phyloP scores from a whole-genome alignment of 2,329 filamentous ascomycete species.

The Ascochyta koolunga region DNA sequence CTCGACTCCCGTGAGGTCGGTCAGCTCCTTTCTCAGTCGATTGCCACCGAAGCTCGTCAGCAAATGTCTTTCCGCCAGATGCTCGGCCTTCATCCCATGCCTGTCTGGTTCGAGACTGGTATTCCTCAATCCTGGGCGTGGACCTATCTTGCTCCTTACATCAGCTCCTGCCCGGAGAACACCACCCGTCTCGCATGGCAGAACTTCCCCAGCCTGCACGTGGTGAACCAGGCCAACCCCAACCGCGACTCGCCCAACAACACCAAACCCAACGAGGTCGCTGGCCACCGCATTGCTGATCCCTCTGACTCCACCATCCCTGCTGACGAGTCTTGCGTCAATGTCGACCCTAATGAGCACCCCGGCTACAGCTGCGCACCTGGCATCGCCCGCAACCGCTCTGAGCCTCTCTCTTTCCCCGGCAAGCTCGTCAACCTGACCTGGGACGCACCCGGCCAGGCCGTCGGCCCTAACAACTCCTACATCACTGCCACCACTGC shows the following conservation, averaged over 20 bases:
- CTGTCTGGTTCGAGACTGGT: slow-evolving; percentile 79
- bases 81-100: slow-evolving; percentile 78
- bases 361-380: slow-evolving; percentile 66
- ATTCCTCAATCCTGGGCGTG: slow-evolving; percentile 86
- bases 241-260: slow-evolving; percentile 69
- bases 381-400: slow-evolving; percentile 71
- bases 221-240: slow-evolving; percentile 79
- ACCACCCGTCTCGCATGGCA: slow-evolving; percentile 81
- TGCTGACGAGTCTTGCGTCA: slow-evolving; percentile 61
- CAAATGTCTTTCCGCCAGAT: slow-evolving; percentile 87
- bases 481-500: slow-evolving; percentile 71
- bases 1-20: slow-evolving; percentile 77
- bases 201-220: slow-evolving; percentile 75
- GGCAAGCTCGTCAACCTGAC: slow-evolving; percentile 72
- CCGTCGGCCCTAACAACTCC: slow-evolving; percentile 80
- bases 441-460: slow-evolving; percentile 73
- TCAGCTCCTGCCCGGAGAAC: slow-evolving; percentile 74
- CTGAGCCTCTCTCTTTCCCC: slow-evolving; percentile 73
- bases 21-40: slow-evolving; percentile 74
- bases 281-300: slow-evolving; percentile 64
- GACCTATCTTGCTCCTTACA: slow-evolving; percentile 81
- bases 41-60: slow-evolving; percentile 80
- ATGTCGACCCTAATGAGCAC: slow-evolving; percentile 59
- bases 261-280: slow-evolving; percentile 67
- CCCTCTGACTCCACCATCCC: slow-evolving; percentile 57